Evolutionary conservation across 768 basidiomycete genomes (phyloP).

Genomic region (Amyloporia xantha): DNA sequence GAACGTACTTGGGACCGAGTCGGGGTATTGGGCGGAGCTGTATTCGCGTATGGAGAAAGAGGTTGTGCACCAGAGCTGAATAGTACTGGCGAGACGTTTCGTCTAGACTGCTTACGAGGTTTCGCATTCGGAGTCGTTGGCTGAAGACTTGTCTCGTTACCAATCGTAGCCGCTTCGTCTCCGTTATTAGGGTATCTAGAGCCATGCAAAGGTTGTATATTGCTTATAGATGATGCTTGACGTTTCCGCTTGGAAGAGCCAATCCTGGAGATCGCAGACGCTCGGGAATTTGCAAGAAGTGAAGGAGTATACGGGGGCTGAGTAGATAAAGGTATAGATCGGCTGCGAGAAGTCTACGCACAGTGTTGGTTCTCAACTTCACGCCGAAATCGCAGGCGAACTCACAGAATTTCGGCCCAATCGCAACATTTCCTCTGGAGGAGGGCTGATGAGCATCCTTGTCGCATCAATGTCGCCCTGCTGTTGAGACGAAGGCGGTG

Average conservation of each 20-base stretch:
- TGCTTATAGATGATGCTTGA: not conserved
- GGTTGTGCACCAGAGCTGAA: slow-evolving; percentile 17
- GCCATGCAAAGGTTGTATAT: too few relatives aligned
- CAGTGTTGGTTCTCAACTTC: slow-evolving; percentile 11
- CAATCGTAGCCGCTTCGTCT: slow-evolving; percentile 6
- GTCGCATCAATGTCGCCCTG: slow-evolving; percentile 17
- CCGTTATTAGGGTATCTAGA: too few relatives aligned
- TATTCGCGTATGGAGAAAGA: not conserved
- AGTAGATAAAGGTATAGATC: slow-evolving; percentile 13
- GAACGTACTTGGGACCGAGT: slow-evolving; percentile 18
- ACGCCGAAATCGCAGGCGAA: slow-evolving; percentile 12
- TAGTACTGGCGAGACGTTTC: slow-evolving; percentile 11
- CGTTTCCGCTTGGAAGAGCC: slow-evolving; percentile 5
- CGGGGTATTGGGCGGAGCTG: slow-evolving; percentile 10
- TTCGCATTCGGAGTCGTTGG: slow-evolving; percentile 57
- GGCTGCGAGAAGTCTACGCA: slow-evolving; percentile 13
- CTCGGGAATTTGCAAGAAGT: slow-evolving; percentile 8
- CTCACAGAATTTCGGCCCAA: slow-evolving; percentile 16
- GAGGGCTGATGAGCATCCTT: slow-evolving; percentile 47
- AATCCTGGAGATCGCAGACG: not conserved
- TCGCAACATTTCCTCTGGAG: slow-evolving; percentile 49
- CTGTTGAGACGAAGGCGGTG: slow-evolving; percentile 22
- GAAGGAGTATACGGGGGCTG: slow-evolving; percentile 9
- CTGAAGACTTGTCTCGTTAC: slow-evolving; percentile 14
- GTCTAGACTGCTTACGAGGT: slow-evolving; percentile 42